Percentiles rank a stretch among this genome's conserved stretches.
These are phyloP conservation scores for Geotrichum macrosporum DNA, from an alignment of 1,139 yeast species.

Conservation along the genomic window DNA sequence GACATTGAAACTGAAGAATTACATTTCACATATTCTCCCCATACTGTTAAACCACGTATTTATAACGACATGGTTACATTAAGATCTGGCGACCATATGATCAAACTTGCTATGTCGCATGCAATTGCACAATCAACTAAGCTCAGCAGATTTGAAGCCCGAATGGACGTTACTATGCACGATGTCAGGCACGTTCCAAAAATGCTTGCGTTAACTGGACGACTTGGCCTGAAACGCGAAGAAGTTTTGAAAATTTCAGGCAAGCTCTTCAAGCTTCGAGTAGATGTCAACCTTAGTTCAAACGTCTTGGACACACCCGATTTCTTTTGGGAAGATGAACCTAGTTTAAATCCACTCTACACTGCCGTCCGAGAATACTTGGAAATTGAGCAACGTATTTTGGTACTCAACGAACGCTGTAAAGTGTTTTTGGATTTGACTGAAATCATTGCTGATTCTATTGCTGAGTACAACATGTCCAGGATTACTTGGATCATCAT, in stretches of 20 bases:
- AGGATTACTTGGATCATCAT: constrained; percentile 90
- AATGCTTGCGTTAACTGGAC: constrained; percentile 83
- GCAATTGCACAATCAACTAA: constrained; percentile 97
- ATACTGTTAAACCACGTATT: constrained; percentile 78
- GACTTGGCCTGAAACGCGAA: constrained; percentile 70
- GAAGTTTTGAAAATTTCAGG: constrained; percentile 86
- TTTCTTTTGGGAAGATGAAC: constrained; percentile 94
- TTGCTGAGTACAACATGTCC: constrained; percentile 88
- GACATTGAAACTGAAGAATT: constrained; percentile 95
- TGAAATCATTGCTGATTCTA: constrained; percentile 87
- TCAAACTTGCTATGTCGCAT: constrained; percentile 88
- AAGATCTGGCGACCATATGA: constrained; percentile 85
- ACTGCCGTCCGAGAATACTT: constrained; percentile 85
- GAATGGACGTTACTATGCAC: constrained; percentile 79
- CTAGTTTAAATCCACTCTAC: constrained; percentile 88
- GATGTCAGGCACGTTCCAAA: constrained; percentile 86
- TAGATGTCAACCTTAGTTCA: constrained; percentile 87
- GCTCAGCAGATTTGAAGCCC: constrained; percentile 80
- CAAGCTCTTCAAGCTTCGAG: constrained; percentile 78
- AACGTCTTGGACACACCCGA: constrained; percentile 93
- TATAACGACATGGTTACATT: constrained; percentile 92
- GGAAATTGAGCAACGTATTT: constrained; percentile 91
- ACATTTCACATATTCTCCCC: constrained; percentile 82
- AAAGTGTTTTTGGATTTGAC: constrained; percentile 89
- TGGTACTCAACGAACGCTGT: constrained; percentile 88